Base-by-base conservation (phyloP, 805 yeast species). In the Zygosaccharomyces kombuchaensis region DNA sequence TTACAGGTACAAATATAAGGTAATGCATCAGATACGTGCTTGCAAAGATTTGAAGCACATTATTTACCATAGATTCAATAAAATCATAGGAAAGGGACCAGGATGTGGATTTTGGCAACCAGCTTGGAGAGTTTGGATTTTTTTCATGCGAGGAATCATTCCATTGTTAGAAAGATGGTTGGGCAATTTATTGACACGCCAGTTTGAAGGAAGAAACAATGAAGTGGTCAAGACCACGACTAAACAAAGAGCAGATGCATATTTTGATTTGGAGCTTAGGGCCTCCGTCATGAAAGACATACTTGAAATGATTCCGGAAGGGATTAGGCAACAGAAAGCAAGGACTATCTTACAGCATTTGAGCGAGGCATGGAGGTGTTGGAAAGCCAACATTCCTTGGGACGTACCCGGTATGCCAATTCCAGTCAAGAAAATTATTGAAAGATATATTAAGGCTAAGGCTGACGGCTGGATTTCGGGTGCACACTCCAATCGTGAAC, bases 101-200 rank as follows among this genome's bases (percentile, higher is more conserved):
- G 99, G 99, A 0, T 87, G 96, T 70, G 99, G 99, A 1, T 86
- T 93, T 64, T 93, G 99, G 99, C 98, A 93, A 60, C 99, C 99
- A 0, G 87, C 96, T 1, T 93, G 98, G 99, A 72, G 96, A 55
- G 91, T 90, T 1, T 93, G 99, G 99, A 71, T 93, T 1, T 85
- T 81, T 43, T 91, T 91, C 65, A 67, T 93, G 69, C 74, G 99
- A 55, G 99, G 99, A 14, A 82, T 82, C 13, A 83, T 89, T 19
- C 99, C 99, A 0, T 66, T 93, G 42, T 69, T 93, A 13, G 99
- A 93, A 65, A 73, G 97, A 63, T 93, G 99, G 99, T 70, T 93
- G 25, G 96, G 96, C 1, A 93, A 93, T 55, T 70, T 93, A 45
- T 68, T 93, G 32, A 83, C 95, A 2, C 78, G 99, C 51, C 99